These are phyloP conservation scores for Lycium ferocissimum DNA, from an alignment of 257 asterid genomes.

Conservation along the genomic window DNA sequence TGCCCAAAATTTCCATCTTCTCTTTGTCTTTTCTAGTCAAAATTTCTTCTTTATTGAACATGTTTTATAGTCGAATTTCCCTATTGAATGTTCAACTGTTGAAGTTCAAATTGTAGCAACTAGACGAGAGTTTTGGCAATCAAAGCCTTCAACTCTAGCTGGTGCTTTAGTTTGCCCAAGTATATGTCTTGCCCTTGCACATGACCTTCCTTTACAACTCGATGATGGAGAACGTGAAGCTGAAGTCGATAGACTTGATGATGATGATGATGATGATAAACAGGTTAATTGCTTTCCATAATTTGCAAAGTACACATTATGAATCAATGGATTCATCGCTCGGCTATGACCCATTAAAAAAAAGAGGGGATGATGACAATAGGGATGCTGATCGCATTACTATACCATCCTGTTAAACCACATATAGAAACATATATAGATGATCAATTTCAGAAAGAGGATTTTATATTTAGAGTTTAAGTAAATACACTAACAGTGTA, in stretches of 20 bases:
- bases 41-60: not conserved
- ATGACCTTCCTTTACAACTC: constrained; percentile 38
- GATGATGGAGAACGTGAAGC: constrained; percentile 42
- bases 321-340: constrained; percentile 49
- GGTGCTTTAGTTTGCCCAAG: constrained; percentile 47
- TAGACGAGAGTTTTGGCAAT: constrained; percentile 42
- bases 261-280: not conserved
- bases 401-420: constrained; percentile 44
- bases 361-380: constrained; percentile 53
- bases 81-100: constrained; percentile 18
- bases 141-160: constrained; percentile 59
- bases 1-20: not conserved
- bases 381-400: constrained; percentile 22
- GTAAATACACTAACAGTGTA: too few relatives aligned
- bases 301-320: constrained; percentile 47
- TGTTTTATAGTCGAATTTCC: not conserved
- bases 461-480: too few relatives aligned
- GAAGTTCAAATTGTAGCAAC: constrained; percentile 33
- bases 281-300: constrained; percentile 27
- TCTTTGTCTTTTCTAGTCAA: not conserved
- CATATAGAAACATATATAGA: not conserved
- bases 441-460: not conserved
- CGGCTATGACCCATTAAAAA: constrained; percentile 51
- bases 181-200: not conserved
- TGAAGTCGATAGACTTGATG: constrained; percentile 40